Base-by-base conservation (phyloP, 495 filamentous ascomycete species). In the Chaetomidium leptoderma region DNA sequence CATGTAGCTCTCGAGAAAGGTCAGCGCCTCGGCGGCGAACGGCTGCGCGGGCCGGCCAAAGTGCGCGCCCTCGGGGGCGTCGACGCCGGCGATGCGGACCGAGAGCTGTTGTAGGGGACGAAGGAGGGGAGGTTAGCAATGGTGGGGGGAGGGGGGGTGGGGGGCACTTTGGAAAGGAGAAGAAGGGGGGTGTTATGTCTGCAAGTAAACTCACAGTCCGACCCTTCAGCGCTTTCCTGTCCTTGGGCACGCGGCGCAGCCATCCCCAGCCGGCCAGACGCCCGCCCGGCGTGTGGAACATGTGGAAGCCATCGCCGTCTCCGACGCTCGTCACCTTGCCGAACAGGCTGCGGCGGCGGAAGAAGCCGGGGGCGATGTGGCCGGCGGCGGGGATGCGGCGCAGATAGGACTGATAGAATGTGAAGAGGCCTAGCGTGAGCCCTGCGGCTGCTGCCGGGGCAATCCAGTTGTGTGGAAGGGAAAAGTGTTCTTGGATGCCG, bases 251-350 rank as follows among this genome's bases (percentile, higher is more conserved):
- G 45, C 73, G 84, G 62, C 90, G 84, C 52, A 95, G 65, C 91
- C 90, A 96, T 13, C 86, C 91, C 95, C 95, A 98, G 48, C 93
- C 93, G 13, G 86, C 78, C 19, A 92, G 66, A 46, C 89, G 76
- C 13, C 93, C 93, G 13, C 95, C 93, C 0, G 93, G 93, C 0
- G 91, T 96, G 71, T 98, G 93, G 69, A 87, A 98, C 9, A 98
- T 70, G 50, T 91, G 83, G 69, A 98, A 97, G 60, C 91, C 91
- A 67, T 98, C 93, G 0, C 90, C 95, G 76, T 98, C 93, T 47
- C 95, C 95, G 24, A 98, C 93, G 60, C 88, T 91, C 27, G 93
- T 96, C 4, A 97, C 93, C 53, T 76, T 79, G 8, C 93, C 93
- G 62, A 92, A 85, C 48, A 97, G 62, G 51, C 81, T 89, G 57